phyloP scores from a whole-genome alignment of 441 rosid species.

The Adansonia grandidieri region DNA sequence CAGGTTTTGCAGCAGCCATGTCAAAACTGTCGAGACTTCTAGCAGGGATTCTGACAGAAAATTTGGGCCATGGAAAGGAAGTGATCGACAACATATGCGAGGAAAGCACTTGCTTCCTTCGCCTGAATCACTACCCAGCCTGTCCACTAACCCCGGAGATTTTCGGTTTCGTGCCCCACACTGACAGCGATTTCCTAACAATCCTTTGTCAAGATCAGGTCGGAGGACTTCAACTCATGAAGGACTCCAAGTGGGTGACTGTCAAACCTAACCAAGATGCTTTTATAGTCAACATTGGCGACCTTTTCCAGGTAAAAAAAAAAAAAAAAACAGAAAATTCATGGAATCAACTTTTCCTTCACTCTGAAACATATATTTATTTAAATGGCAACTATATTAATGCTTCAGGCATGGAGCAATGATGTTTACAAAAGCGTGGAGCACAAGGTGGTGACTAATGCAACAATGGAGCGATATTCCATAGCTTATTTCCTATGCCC shows the following conservation, averaged over 20 bases:
- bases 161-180: conserved; percentile 66
- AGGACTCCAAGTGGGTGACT: conserved; percentile 67
- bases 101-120: conserved; percentile 61
- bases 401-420: conserved; percentile 75
- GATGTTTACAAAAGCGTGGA: conserved; percentile 65
- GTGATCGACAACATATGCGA: conserved; percentile 43
- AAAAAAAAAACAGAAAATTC: too few relatives aligned
- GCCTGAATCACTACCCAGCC: conserved; percentile 61
- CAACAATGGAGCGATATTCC: conserved; percentile 54
- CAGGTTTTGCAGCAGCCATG: conserved; percentile 55
- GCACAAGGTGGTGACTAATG: conserved; percentile 60
- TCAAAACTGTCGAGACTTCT: conserved; percentile 57
- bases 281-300: conserved; percentile 72
- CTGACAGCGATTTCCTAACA: conserved; percentile 72
- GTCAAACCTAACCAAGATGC: conserved; percentile 65
- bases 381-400: neutral
- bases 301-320: conserved; percentile 59
- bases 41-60: conserved; percentile 51
- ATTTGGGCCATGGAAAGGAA: conserved; percentile 37
- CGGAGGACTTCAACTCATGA: conserved; percentile 73
- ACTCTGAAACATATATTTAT: neutral
- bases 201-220: conserved; percentile 71
- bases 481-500: conserved; percentile 74
- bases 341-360: neutral
- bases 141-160: conserved; percentile 55